Evolutionary conservation across 2,329 filamentous ascomycete genomes (phyloP).

Genomic region (Curvularia lunata): DNA sequence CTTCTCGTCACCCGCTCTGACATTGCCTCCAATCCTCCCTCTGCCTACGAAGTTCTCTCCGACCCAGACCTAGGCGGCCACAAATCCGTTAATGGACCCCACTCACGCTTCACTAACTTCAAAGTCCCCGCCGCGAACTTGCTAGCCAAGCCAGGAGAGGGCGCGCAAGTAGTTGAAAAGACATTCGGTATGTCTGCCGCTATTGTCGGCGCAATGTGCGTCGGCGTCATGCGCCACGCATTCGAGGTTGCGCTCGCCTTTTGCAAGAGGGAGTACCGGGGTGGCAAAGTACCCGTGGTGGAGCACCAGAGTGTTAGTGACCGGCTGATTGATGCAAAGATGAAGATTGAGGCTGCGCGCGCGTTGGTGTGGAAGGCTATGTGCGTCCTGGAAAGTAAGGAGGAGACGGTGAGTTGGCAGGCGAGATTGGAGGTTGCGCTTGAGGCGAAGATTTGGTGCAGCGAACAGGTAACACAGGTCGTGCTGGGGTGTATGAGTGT

Average conservation of each 20-base stretch:
- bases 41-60: constrained; percentile 55
- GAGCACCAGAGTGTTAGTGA: constrained; percentile 60
- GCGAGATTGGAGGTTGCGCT: constrained; percentile 55
- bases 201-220: constrained; percentile 62
- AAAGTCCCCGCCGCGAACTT: constrained; percentile 57
- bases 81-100: constrained; percentile 58
- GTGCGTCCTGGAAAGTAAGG: constrained; percentile 52
- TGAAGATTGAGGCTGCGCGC: constrained; percentile 58
- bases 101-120: constrained; percentile 57
- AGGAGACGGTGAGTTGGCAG: constrained; percentile 46
- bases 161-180: constrained; percentile 51
- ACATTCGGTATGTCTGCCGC: constrained; percentile 57
- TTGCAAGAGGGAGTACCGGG: constrained; percentile 55
- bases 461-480: constrained; percentile 57
- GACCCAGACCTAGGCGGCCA: constrained; percentile 57
- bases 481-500: constrained; percentile 59
- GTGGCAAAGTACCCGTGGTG: constrained; percentile 55
- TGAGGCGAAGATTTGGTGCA: constrained; percentile 60
- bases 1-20: constrained; percentile 58
- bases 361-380: constrained; percentile 61
- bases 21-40: constrained; percentile 53
- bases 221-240: constrained; percentile 60
- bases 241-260: constrained; percentile 61
- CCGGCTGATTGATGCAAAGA: constrained; percentile 60
- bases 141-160: constrained; percentile 54